Base-by-base conservation (phyloP, 805 yeast species). In the Nakazawaea ishiwadae region DNA sequence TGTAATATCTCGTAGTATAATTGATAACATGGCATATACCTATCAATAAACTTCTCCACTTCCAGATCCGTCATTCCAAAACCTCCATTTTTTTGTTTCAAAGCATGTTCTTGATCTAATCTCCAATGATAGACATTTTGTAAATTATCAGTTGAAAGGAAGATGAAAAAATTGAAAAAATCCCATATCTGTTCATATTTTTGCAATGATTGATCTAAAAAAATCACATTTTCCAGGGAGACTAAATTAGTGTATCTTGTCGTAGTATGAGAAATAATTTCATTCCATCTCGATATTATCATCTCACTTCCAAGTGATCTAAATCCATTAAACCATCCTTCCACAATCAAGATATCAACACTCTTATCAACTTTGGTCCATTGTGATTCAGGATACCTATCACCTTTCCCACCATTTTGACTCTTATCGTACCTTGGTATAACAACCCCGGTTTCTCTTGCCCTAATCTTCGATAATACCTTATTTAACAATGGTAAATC, bases 321-420 rank as follows among this genome's bases (percentile, higher is more conserved):
- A 55, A 79, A 91, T 1, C 98, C 98, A 18, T 79, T 72, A 63
- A 90, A 88, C 99, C 99, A 91, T 4, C 98, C 99, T 62, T 91
- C 99, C 31, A 93, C 68, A 2, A 91, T 59, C 3, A 91, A 71
- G 3, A 89, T 72, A 51, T 84, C 87, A 3, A 77, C 66, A 2
- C 46, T 44, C 0, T 52, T 51, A 14, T 35, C 42, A 3, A 37
- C 30, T 23, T 48, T 48, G 2, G 54, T 49, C 81, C 81, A 77
- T 10, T 63, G 47, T 0, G 50, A 46, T 6, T 42, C 51, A 0
- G 65, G 65, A 5, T 58, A 50, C 39, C 98, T 66, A 59, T 91
- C 98, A 4, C 99, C 99, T 42, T 73, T 72, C 0, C 98, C 98
- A 17, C 53, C 37, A 51, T 65, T 73, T 12, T 68, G 65, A 2